These are phyloP conservation scores for Chalara sp. DNA, from an alignment of 2,329 filamentous ascomycete genomes.

Conservation along the genomic window DNA sequence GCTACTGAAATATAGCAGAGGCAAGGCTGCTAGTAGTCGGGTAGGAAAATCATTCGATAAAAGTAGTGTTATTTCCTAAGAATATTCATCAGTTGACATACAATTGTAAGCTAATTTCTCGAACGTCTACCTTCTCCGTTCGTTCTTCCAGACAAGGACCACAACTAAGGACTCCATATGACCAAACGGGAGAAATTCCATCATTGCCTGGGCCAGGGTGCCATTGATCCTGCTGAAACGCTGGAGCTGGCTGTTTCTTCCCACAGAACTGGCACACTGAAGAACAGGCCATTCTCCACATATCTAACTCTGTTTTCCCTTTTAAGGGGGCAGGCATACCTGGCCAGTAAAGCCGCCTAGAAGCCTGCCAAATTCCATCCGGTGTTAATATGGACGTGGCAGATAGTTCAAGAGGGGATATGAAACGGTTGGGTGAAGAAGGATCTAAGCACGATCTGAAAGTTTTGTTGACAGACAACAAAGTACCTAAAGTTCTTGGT, in stretches of 20 bases:
- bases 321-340: conserved; percentile 63
- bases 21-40: conserved; percentile 59
- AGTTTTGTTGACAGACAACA: conserved; percentile 60
- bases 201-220: conserved; percentile 54
- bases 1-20: conserved; percentile 58
- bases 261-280: conserved; percentile 63
- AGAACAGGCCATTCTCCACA: conserved; percentile 66
- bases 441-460: conserved; percentile 56
- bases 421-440: conserved; percentile 27
- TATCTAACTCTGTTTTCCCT: conserved; percentile 61
- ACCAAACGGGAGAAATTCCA: conserved; percentile 61
- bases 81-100: conserved; percentile 21
- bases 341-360: conserved; percentile 58
- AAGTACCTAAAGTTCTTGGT: conserved; percentile 54
- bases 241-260: conserved; percentile 19
- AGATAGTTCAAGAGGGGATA: conserved; percentile 26
- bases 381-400: conserved; percentile 40
- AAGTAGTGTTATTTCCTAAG: conserved; percentile 63
- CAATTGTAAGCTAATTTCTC: conserved; percentile 5
- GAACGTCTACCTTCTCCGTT: conserved; percentile 55
- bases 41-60: conserved; percentile 54
- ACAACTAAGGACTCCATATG: conserved; percentile 62
- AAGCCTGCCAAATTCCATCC: conserved; percentile 64
- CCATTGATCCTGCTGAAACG: conserved; percentile 37
- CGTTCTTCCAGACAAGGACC: conserved; percentile 54